Evolutionary conservation across 371 early-diverging fungal species (phyloP).

Genomic region (Mucor irregularis): DNA sequence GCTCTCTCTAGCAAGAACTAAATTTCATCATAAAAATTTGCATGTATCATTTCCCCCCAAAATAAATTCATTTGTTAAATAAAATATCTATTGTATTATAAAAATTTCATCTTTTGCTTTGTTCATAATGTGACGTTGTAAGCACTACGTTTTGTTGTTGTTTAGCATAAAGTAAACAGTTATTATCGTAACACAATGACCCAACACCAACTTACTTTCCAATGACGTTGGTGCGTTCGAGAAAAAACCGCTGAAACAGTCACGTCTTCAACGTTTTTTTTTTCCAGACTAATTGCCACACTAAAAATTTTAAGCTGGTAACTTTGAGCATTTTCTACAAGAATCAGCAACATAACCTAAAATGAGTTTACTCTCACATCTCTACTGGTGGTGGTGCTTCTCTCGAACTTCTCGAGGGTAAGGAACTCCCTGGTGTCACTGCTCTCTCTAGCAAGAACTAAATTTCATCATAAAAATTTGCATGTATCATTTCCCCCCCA

Average conservation of each 20-base stretch:
- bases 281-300: no score
- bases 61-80: conserved; percentile 16
- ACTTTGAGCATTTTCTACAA: background rate
- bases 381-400: conserved; percentile 98
- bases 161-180: no score
- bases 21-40: conserved; percentile 14
- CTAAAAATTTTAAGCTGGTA: no score
- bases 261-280: no score
- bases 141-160: no score
- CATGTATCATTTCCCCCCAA: conserved; percentile 22
- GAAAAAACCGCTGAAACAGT: no score
- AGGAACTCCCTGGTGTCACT: conserved; percentile 87
- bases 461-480: conserved; percentile 14
- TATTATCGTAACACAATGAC: no score
- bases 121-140: no score
- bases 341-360: background rate
- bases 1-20: conserved; percentile 73
- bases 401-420: conserved; percentile 94
- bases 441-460: conserved; percentile 73
- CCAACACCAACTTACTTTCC: no score
- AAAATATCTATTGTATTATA: background rate
- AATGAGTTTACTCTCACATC: conserved; percentile 74
- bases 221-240: no score
- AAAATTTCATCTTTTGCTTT: no score
- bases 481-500: conserved; percentile 23